Evolutionary conservation across 139 green algal genomes (phyloP).

Genomic region (Chlamydomonas asymmetrica): DNA sequence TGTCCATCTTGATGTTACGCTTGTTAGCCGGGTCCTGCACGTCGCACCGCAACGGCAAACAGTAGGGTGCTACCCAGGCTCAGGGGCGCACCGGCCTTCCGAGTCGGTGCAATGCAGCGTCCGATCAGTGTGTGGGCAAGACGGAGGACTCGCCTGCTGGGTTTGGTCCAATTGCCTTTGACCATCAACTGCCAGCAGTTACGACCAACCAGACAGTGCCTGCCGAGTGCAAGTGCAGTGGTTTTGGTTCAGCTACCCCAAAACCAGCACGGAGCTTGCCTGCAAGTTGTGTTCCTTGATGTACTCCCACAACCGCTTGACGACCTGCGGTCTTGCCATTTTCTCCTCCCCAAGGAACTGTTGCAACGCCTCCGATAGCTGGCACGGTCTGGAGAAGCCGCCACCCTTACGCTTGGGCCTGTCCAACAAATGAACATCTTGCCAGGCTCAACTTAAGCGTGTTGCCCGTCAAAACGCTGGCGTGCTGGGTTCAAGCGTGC

Average conservation of each 20-base stretch:
- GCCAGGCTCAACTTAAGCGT: neutral
- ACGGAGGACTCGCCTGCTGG: neutral
- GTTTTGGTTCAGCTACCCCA: neutral
- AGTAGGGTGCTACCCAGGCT: no score
- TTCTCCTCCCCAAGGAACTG: constrained; percentile 62
- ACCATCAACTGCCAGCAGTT: neutral
- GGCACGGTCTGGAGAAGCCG: no score
- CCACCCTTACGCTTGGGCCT: neutral
- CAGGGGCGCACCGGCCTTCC: neutral
- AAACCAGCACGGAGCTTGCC: no score
- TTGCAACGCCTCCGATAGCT: constrained; percentile 55
- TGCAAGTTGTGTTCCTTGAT: constrained; percentile 82
- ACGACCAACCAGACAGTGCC: neutral
- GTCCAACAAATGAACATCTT: neutral
- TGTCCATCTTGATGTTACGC: constrained; percentile 69
- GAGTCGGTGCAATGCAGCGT: neutral
- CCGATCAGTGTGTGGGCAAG: neutral
- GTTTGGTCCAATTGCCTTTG: neutral
- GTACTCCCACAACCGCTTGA: constrained; percentile 84
- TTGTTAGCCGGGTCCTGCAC: constrained; percentile 70
- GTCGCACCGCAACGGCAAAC: no score
- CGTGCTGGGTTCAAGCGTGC: neutral
- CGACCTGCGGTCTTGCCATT: constrained; percentile 55
- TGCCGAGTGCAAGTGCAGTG: neutral
- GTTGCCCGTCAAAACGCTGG: no score